A percentile compares a stretch with the other conserved stretches of the same genome.
phyloP scores from a whole-genome alignment of 129 eudicot genomes.

The Tagetes patula region DNA sequence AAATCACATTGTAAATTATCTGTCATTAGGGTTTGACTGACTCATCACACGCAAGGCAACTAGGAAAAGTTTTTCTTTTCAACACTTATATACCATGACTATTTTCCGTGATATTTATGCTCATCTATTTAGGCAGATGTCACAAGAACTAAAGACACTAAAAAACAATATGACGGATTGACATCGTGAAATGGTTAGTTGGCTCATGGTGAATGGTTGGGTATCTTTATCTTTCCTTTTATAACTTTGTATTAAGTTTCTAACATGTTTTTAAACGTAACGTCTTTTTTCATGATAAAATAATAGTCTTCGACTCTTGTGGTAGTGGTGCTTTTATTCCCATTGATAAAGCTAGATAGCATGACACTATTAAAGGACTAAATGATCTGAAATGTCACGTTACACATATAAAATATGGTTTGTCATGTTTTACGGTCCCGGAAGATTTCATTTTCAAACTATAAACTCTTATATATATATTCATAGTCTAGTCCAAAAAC shows the following conservation, averaged over 20 bases:
- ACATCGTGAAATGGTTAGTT: not conserved
- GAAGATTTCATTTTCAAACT: not conserved
- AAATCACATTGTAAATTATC: not conserved
- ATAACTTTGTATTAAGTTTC: not conserved
- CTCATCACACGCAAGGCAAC: not conserved
- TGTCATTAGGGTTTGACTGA: not conserved
- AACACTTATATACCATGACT: not conserved
- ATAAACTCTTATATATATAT: not conserved
- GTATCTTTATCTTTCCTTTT: not conserved
- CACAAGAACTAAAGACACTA: not conserved
- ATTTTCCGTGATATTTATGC: not conserved
- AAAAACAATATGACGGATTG: too few relatives aligned
- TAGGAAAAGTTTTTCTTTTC: not conserved
- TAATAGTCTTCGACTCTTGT: not conserved
- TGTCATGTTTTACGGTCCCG: not conserved
- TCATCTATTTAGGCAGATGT: not conserved
- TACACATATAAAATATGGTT: not conserved
- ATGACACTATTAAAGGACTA: not conserved
- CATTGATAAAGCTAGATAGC: conserved; percentile 13
- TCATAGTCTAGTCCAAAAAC: too few relatives aligned
- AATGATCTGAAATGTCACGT: not conserved
- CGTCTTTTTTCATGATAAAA: not conserved
- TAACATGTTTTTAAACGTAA: not conserved
- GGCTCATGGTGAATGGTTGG: not conserved
- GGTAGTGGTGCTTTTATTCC: not conserved